Percentiles rank a stretch among this genome's conserved stretches.
phyloP scores from a whole-genome alignment of 495 filamentous ascomycete genomes.

The Daldinia bambusicola region DNA sequence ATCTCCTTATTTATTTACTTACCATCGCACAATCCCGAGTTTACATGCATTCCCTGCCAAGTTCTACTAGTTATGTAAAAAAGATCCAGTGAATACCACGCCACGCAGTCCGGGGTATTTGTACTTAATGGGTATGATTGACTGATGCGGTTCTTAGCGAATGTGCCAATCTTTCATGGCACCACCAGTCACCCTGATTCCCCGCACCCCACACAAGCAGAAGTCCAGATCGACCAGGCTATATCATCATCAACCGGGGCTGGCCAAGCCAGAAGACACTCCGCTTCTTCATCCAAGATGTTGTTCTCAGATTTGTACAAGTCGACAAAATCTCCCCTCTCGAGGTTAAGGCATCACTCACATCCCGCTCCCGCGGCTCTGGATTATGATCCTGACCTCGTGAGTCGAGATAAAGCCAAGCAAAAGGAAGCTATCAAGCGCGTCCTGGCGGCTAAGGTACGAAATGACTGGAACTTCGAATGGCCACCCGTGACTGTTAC shows the following conservation, averaged over 20 bases:
- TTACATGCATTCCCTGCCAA: conserved; percentile 11
- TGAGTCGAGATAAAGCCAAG: conserved; percentile 63
- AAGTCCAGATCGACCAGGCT: conserved; percentile 36
- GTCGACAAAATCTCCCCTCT: conserved; percentile 50
- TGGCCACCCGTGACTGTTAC: conserved; percentile 50
- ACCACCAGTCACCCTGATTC: conserved; percentile 44
- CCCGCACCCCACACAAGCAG: conserved; percentile 47
- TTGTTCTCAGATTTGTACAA: conserved; percentile 52
- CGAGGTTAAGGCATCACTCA: conserved; percentile 52
- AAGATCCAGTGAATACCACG: conserved; percentile 10
- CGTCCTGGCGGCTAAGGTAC: conserved; percentile 63
- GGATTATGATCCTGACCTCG: conserved; percentile 63
- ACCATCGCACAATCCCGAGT: conserved; percentile 7
- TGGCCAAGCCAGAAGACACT: conserved; percentile 33
- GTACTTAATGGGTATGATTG: conserved; percentile 17
- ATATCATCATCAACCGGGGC: conserved; percentile 37
- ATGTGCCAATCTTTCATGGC: conserved; percentile 44
- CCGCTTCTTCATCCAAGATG: conserved; percentile 46
- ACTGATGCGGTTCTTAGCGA: conserved; percentile 43
- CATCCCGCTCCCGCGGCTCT: conserved; percentile 40
- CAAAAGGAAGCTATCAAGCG: conserved; percentile 65
- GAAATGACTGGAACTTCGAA: conserved; percentile 67
- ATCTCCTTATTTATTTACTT: conserved; percentile 1
- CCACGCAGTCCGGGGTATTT: conserved; percentile 18
- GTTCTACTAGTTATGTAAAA: neutral